Evolutionary conservation across 805 yeast species (phyloP).

Genomic region (Nakazawaea molendinolei): DNA sequence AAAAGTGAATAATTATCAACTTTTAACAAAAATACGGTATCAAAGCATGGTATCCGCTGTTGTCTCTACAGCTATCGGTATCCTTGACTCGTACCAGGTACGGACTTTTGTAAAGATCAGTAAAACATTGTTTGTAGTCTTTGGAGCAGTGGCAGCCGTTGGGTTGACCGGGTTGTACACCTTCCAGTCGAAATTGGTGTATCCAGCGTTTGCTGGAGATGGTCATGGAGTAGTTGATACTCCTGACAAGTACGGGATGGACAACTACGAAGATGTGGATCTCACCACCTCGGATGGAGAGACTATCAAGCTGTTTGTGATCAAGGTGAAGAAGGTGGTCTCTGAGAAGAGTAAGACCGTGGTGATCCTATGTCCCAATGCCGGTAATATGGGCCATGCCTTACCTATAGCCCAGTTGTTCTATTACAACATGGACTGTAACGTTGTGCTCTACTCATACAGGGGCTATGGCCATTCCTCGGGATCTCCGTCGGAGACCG

Average conservation of each 20-base stretch:
- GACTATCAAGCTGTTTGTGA: constrained; percentile 54
- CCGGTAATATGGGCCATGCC: constrained; percentile 92
- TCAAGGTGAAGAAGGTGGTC: constrained; percentile 23
- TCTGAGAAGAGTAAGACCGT: constrained; percentile 62
- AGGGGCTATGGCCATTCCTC: constrained; percentile 85
- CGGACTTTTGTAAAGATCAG: not conserved
- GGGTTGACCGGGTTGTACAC: constrained; percentile 49
- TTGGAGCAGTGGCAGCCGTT: constrained; percentile 25
- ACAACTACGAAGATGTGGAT: constrained; percentile 49
- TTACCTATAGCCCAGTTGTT: constrained; percentile 73
- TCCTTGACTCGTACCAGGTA: no score
- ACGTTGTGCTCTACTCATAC: constrained; percentile 81
- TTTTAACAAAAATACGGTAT: no score
- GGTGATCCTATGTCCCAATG: constrained; percentile 81
- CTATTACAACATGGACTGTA: constrained; percentile 54
- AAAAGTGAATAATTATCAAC: no score
- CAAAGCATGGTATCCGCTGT: no score
- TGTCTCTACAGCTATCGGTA: no score
- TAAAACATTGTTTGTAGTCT: constrained; percentile 9
- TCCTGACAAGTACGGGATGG: constrained; percentile 65
- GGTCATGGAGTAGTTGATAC: constrained; percentile 69
- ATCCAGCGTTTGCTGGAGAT: constrained; percentile 75
- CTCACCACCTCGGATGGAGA: constrained; percentile 68
- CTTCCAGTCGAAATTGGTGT: constrained; percentile 63
- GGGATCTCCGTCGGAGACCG: constrained; percentile 71